phyloP scores from a whole-genome alignment of 2,329 filamentous ascomycete species.

The Fusarium transvaalense region DNA sequence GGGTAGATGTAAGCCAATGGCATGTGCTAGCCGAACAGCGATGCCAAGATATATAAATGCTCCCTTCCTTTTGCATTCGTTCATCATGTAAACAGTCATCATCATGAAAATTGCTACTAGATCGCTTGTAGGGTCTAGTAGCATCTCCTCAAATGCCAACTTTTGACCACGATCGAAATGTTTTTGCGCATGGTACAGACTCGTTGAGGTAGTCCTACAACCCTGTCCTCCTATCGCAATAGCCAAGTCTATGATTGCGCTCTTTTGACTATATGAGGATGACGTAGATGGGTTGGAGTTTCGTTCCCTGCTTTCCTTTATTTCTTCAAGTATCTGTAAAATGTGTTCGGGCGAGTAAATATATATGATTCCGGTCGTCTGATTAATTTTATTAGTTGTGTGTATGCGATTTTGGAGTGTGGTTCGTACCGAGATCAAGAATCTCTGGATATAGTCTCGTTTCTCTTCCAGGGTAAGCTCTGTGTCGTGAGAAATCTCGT shows the following conservation, averaged over 20 bases:
- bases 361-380: neutral
- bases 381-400: neutral
- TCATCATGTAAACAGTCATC: neutral
- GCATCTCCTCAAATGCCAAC: neutral
- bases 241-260: neutral
- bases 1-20: neutral
- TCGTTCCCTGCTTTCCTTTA: neutral
- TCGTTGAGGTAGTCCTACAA: neutral
- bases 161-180: neutral
- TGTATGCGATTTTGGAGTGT: rapidly evolving
- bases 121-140: neutral
- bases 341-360: neutral
- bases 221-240: neutral
- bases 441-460: neutral
- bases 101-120: neutral
- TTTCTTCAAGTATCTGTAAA: neutral
- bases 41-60: neutral
- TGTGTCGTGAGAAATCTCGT: neutral
- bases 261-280: neutral
- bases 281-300: rapidly evolving
- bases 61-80: neutral
- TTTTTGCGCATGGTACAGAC: neutral
- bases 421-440: neutral
- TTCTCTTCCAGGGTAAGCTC: neutral
- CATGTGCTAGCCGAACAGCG: neutral